Percentiles rank a stretch among this genome's conserved stretches.
Evolutionary conservation across 2,329 filamentous ascomycete genomes (phyloP).

Genomic region (Aspergillus sp.): DNA sequence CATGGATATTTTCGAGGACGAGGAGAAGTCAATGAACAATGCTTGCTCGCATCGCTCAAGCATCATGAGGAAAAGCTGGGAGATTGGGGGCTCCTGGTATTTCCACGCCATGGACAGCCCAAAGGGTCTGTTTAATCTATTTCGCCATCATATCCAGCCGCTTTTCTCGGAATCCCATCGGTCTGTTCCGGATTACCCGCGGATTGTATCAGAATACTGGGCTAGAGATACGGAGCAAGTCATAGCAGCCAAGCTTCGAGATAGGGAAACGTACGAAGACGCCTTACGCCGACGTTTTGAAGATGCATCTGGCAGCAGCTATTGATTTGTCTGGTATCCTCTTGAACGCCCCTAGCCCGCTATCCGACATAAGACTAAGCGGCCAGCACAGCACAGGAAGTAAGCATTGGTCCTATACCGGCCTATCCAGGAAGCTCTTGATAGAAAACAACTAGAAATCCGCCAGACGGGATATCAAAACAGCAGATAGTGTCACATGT

Average conservation of each 20-base stretch:
- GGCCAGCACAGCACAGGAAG: no score
- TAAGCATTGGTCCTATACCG: no score
- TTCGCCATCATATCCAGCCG: slow-evolving; percentile 17
- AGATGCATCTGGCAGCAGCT: no score
- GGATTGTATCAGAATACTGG: slow-evolving; percentile 10
- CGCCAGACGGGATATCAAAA: no score
- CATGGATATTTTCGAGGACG: slow-evolving; percentile 12
- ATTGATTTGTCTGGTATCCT: no score
- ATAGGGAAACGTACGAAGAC: slow-evolving; percentile 12
- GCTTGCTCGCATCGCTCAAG: slow-evolving; percentile 5
- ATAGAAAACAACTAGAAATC: no score
- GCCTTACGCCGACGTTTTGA: slow-evolving; percentile 8
- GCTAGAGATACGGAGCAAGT: slow-evolving; percentile 5
- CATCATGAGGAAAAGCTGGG: slow-evolving; percentile 16
- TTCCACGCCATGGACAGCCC: slow-evolving; percentile 17
- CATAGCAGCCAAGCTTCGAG: slow-evolving; percentile 8
- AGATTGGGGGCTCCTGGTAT: slow-evolving; percentile 19
- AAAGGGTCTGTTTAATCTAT: slow-evolving; percentile 15
- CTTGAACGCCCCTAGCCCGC: no score
- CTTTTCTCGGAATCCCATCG: slow-evolving; percentile 5
- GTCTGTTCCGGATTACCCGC: slow-evolving; percentile 6
- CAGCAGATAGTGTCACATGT: no score
- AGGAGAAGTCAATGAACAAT: slow-evolving; percentile 10
- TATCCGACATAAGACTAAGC: no score
- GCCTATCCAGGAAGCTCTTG: no score